Base-by-base conservation (phyloP, 139 green algal genomes). In the Tetradesmus lagerheimii region DNA sequence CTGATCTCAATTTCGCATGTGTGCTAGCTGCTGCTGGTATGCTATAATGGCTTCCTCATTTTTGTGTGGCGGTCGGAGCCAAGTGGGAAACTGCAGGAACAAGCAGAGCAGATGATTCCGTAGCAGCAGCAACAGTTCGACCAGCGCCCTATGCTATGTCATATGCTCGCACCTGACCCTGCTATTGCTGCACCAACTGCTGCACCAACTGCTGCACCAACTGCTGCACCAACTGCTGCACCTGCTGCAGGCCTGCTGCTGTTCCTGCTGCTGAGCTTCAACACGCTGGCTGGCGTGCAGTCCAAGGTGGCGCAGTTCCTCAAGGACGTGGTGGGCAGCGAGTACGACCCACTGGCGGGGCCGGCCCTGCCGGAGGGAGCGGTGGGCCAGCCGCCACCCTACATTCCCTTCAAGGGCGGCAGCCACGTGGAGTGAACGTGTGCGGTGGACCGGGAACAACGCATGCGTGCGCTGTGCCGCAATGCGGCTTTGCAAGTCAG, bases 221-320 rank as follows among this genome's bases (percentile, higher is more conserved):
- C n/a, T n/a, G n/a, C 67, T 12, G 27, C 71, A 43, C 71, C 45
- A 15, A 35, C 75, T 15, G 35, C 31, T 39, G 75, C 75, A 31
- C 35, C n/a, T 78, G 67, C 67, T 62, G 84, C 85, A 89, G 85
- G 85, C 18, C 43, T 89, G 20, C 14, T 84, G 16, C 1, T 83
- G 74, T 84, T 83, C 43, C 31, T 89, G 53, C 71, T 89, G 66
- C 45, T 89, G 29, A 84, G 71, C 71, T 53, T 89, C 74, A 83
- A 83, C 85, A 89, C 71, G 29, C 29, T 89, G 74, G 85, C 85
- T 12, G 85, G 85, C 35, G 85, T 89, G 31, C 85, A 89, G 47
- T 50, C 64, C 85, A 89, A 89, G 74, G 85, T 89, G 4, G 85
- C 43, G 31, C 85, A 89, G 85, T 37, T 89, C 11, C 39, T 89